Evolutionary conservation across 129 eudicot genomes (phyloP).

Genomic region (Tagetes erecta): DNA sequence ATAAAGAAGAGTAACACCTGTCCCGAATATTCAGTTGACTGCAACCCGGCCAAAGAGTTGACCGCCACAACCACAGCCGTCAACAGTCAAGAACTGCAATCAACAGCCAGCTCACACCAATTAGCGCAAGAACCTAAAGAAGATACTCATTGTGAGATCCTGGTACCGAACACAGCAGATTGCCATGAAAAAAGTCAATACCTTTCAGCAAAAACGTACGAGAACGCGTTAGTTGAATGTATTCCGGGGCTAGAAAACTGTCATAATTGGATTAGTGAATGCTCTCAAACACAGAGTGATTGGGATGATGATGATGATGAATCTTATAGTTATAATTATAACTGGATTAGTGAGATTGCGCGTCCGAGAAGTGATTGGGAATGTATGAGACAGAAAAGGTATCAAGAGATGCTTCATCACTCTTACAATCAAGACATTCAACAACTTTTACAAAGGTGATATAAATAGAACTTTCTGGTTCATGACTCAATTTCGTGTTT

Average conservation of each 20-base stretch:
- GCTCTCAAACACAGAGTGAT: slow-evolving; percentile 46
- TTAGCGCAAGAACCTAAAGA: slow-evolving; percentile 4
- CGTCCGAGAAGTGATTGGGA: slow-evolving; percentile 88
- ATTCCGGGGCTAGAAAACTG: slow-evolving; percentile 25
- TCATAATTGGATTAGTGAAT: slow-evolving; percentile 46
- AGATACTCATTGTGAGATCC: slow-evolving; percentile 4
- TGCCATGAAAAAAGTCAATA: slow-evolving; percentile 18
- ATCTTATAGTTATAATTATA: slow-evolving; percentile 32
- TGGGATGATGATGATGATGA: slow-evolving; percentile 57
- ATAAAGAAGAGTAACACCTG: slow-evolving; percentile 13
- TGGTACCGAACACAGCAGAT: slow-evolving; percentile 9
- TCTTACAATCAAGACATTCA: slow-evolving; percentile 57
- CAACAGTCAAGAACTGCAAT: slow-evolving; percentile 5
- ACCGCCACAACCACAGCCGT: background rate
- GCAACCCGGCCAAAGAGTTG: slow-evolving; percentile 25
- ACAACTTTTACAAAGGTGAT: slow-evolving; percentile 60
- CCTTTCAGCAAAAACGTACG: slow-evolving; percentile 7
- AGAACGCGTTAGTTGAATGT: background rate
- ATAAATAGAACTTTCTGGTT: background rate
- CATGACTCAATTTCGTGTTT: background rate
- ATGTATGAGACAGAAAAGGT: slow-evolving; percentile 64
- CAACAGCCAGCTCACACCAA: slow-evolving; percentile 20
- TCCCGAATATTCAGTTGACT: slow-evolving; percentile 16
- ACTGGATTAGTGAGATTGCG: slow-evolving; percentile 69
- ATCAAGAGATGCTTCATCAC: slow-evolving; percentile 71